These are phyloP conservation scores for Nematodospora valgi DNA, from an alignment of 805 yeast genomes.

Conservation along the genomic window DNA sequence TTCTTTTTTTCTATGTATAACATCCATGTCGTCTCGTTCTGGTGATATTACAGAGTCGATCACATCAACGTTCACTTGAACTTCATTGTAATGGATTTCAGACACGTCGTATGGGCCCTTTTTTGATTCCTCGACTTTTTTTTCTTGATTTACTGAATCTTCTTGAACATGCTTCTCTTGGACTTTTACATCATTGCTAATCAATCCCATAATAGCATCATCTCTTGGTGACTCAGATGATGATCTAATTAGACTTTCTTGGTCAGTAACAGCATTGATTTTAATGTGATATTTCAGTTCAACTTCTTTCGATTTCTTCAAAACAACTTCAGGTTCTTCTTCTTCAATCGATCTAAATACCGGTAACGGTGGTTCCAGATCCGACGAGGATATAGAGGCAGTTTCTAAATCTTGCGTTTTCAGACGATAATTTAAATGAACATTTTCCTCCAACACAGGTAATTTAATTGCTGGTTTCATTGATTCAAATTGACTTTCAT, in stretches of 20 bases:
- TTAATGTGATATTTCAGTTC: slow-evolving; percentile 23
- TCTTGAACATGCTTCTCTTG: no score
- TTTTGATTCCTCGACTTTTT: no score
- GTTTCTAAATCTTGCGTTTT: slow-evolving; percentile 15
- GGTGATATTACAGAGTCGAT: no score
- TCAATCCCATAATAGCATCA: not conserved
- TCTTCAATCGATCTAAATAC: slow-evolving; percentile 23
- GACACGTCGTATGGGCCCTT: no score
- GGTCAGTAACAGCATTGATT: slow-evolving; percentile 13
- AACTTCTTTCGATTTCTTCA: slow-evolving; percentile 19
- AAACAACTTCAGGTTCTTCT: slow-evolving; percentile 20
- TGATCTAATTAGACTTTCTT: slow-evolving; percentile 4
- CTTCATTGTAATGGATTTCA: no score
- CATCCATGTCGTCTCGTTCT: not conserved
- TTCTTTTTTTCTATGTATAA: not conserved
- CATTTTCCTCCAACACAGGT: not conserved
- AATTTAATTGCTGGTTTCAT: slow-evolving; percentile 1
- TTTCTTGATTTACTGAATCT: no score
- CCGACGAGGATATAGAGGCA: slow-evolving; percentile 14
- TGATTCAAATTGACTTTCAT: slow-evolving; percentile 13
- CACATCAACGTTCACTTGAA: no score
- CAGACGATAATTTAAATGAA: not conserved
- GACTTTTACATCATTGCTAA: no score
- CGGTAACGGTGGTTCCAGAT: slow-evolving; percentile 15
- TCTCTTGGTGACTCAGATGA: not conserved